Base-by-base conservation (phyloP, 768 basidiomycete species). In the Exsudoporus frostii region DNA sequence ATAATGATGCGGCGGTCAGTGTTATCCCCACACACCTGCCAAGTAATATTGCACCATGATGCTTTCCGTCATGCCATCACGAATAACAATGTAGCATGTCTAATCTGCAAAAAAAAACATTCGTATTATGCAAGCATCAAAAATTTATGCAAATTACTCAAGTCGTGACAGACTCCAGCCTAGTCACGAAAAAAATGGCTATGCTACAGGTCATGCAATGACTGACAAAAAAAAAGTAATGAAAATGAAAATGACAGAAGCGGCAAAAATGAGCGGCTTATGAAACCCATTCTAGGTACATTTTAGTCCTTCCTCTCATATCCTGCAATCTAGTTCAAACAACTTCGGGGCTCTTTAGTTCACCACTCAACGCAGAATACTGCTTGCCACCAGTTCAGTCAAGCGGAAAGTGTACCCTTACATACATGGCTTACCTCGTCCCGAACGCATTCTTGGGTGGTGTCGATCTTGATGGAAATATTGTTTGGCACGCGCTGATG, bases 381-480 rank as follows among this genome's bases (percentile, higher is more conserved):
- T 68, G 58, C 55, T 50, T 17, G 2, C 4, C 37, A 19, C 6
- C 22, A 1, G n/a, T 22, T 55, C 24, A 60, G 44, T 49, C 38
- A 20, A 15, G 33, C 14, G 4, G 29, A 36, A n/a, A 13, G 25
- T 14, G 9, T 20, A 13, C 7, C 8, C 3, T 29, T 22, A 19
- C 20, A 39, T 5, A 15, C 6, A 11, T 4, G 2, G 36, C 67
- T 47, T 15, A 71, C 70, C 57, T 69, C 68, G 53, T 83, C 81
- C 37, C 74, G 76, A 42, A 73, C 68, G 22, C 73, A 76, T 53
- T 84, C 83, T 44, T 83, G 79, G 24, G 77, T 83, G 5, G 83
- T 84, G 63, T 85, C 82, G 47, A 85, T 83, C 66, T 83, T 83
- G 70, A 86, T 85, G 36, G 83, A 81, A 55, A 85, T 82, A 53